Evolutionary conservation across 2,329 filamentous ascomycete species (phyloP).

Genomic region (Massarina eburnea): DNA sequence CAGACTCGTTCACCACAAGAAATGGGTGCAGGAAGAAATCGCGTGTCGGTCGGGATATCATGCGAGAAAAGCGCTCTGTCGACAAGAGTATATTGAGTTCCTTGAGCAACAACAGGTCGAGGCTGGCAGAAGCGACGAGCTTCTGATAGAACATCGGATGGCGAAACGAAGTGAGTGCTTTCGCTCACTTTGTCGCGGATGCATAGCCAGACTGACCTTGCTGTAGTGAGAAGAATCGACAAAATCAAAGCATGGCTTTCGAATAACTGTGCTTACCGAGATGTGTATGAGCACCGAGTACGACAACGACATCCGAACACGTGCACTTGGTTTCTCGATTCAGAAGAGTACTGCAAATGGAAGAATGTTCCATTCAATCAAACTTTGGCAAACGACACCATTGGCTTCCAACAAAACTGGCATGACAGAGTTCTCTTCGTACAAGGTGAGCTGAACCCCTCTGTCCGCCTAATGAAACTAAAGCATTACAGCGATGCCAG

Average conservation of each 20-base stretch:
- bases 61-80: conserved; percentile 17
- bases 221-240: conserved; percentile 24
- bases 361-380: conserved; percentile 21
- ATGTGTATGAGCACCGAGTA: conserved; percentile 10
- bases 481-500: conserved; percentile 24
- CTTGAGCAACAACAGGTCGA: conserved; percentile 15
- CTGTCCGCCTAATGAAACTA: neutral
- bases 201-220: conserved; percentile 1
- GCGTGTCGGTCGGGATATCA: conserved; percentile 17
- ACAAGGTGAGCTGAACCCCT: conserved; percentile 22
- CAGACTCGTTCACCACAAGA: conserved; percentile 22
- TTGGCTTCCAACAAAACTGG: conserved; percentile 20
- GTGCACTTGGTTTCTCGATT: conserved; percentile 30
- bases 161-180: conserved; percentile 18
- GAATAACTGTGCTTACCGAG: conserved; percentile 11
- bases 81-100: conserved; percentile 23
- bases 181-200: neutral
- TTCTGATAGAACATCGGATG: conserved; percentile 19
- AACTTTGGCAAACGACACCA: conserved; percentile 19
- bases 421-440: conserved; percentile 33
- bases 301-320: conserved; percentile 17
- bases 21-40: conserved; percentile 30
- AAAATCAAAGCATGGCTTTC: conserved; percentile 30
- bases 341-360: conserved; percentile 26
- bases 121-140: conserved; percentile 7